Evolutionary conservation across 176 grass and related monocot genomes (phyloP), one percentile per base, ranked within the genome.

Genomic region (Areca catechu): DNA sequence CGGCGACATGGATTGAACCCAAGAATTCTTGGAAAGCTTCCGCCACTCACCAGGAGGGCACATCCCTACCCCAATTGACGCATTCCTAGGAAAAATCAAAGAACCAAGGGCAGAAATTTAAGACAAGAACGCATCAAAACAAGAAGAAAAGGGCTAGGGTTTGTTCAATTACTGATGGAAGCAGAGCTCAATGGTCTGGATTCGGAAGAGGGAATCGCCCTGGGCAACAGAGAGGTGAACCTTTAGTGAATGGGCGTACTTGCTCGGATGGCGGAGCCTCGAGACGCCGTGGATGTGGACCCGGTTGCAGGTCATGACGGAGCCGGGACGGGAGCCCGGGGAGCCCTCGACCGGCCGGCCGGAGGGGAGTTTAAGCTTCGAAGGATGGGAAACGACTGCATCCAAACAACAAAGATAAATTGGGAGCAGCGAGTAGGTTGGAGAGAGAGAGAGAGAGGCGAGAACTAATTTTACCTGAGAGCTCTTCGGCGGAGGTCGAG

Each of bases 11-110:
- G 83, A 70, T 19, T 80, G 81, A 21, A 22, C 58, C 92, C 80
- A 91, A 19, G 67, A 54, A 17, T 64, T 68, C 73, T 97, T 91
- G 34, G 86, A 80, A 54, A 97, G 63, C 77, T 91, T 97, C 62
- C 91, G 83, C 80, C 83, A 91, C 60, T 79, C 83, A 24, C 74
- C 81, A 14, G 86, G 56, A 0, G 74, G 57, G 22, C 92, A 91
- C 80, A 75, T 97, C 78, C 92, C 89, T 0, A 89, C 29, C 17
- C 58, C 75, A 21, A 91, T 57, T 21, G 92, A 88, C 57, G 72
- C 78, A 84, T 97, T 91, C 52, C 92, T 97, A 54, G 10, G 3
- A 53, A 48, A 5, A 71, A 61, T 10, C 34, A 14, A 43, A 14
- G 34, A 43, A 25, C 1, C 37, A 20, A 27, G 22, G 47, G 24